Conservation (phyloP, 352 stramenopile species). For the Thalassiosira mediterranea region DNA sequence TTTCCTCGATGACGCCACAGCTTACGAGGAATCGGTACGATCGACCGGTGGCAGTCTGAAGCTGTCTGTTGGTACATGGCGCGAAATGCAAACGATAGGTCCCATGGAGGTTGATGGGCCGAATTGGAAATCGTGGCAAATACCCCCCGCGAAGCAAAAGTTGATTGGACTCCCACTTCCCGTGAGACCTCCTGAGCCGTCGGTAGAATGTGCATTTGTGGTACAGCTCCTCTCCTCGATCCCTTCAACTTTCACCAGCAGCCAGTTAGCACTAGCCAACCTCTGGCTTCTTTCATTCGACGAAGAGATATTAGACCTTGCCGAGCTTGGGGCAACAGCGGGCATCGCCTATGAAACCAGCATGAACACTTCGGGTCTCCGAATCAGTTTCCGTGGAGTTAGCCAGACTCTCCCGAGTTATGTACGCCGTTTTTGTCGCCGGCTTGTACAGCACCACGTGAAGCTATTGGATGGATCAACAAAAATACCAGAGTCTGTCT, state of each 20-base stretch:
- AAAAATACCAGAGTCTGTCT: constrained; percentile 42
- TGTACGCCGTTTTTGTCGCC: constrained; percentile 56
- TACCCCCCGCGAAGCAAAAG: constrained; percentile 24
- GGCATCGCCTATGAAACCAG: constrained; percentile 76
- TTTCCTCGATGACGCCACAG: constrained; percentile 40
- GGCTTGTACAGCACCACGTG: constrained; percentile 65
- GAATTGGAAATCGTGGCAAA: constrained; percentile 58
- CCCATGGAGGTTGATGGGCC: constrained; percentile 1
- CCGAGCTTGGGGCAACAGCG: constrained; percentile 63
- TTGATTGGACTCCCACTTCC: constrained; percentile 49
- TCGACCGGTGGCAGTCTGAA: constrained; percentile 18
- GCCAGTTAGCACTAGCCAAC: constrained; percentile 56
- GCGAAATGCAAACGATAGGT: constrained; percentile 22
- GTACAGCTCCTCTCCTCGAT: constrained; percentile 69
- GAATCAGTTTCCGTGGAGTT: constrained; percentile 67
- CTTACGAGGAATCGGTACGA: constrained; percentile 16
- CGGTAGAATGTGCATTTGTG: constrained; percentile 61
- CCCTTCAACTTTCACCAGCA: constrained; percentile 52
- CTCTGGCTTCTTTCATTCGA: constrained; percentile 75
- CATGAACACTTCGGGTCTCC: constrained; percentile 71
- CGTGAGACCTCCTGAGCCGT: constrained; percentile 57
- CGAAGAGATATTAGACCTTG: constrained; percentile 66
- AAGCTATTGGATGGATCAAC: constrained; percentile 50
- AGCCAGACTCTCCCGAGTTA: constrained; percentile 73
- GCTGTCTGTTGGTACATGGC: constrained; percentile 32